Conservation (phyloP, 495 filamentous ascomycete genomes). For the Beverwykella pulmonaria region DNA sequence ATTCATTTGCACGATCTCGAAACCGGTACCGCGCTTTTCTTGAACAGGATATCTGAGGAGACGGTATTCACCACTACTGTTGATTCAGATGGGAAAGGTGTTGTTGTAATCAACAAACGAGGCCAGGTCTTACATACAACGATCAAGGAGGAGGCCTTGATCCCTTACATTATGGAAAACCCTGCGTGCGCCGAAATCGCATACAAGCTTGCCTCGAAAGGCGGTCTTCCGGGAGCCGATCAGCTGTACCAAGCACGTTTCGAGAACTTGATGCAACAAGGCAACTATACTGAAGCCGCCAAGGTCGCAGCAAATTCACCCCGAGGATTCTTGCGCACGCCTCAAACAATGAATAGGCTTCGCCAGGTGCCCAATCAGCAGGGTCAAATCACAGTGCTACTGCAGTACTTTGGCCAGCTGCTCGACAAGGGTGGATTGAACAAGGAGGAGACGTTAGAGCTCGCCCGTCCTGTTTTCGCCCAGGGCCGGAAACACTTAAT, state of each 20-base stretch:
- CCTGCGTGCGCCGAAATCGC: slow-evolving; percentile 88
- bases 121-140: slow-evolving; percentile 93
- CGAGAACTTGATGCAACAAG: slow-evolving; percentile 73
- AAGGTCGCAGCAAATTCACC: slow-evolving; percentile 97
- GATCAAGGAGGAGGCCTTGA: slow-evolving; percentile 85
- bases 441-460: slow-evolving; percentile 88
- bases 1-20: slow-evolving; percentile 98
- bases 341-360: slow-evolving; percentile 91
- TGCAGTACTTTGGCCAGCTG: slow-evolving; percentile 97
- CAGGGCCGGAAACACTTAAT: slow-evolving; percentile 94
- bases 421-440: slow-evolving; percentile 94
- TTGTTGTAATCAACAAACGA: slow-evolving; percentile 95
- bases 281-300: slow-evolving; percentile 82
- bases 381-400: slow-evolving; percentile 84
- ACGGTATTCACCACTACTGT: slow-evolving; percentile 94
- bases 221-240: slow-evolving; percentile 91
- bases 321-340: slow-evolving; percentile 88
- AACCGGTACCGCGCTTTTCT: slow-evolving; percentile 96
- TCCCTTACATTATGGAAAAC: slow-evolving; percentile 93
- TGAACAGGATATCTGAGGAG: slow-evolving; percentile 99
- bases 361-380: slow-evolving; percentile 73
- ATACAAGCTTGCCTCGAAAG: slow-evolving; percentile 92
- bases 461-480: slow-evolving; percentile 86
- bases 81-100: slow-evolving; percentile 80
- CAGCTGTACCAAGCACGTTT: slow-evolving; percentile 93